These are phyloP conservation scores for Colletotrichum costaricense DNA, from an alignment of 2,329 filamentous ascomycete species.

Conservation along the genomic window DNA sequence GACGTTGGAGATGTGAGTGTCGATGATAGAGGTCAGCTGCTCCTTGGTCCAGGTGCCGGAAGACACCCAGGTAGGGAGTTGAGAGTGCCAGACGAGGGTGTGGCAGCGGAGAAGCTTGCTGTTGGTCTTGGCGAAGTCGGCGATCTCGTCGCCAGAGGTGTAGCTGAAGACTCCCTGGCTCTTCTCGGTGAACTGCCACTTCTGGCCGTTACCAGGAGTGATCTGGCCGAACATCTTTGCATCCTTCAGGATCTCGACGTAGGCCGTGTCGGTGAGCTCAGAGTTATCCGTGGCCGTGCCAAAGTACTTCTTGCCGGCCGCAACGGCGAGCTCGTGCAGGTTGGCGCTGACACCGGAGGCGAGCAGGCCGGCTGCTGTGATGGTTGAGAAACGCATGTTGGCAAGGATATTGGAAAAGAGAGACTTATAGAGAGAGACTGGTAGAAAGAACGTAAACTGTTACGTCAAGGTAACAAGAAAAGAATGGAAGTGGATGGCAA, in stretches of 20 bases:
- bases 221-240: conserved; percentile 73
- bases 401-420: neutral
- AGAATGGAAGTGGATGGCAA: conserved; percentile 18
- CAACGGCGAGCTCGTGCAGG: conserved; percentile 43
- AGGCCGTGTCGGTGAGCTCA: conserved; percentile 60
- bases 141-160: conserved; percentile 65
- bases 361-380: conserved; percentile 33
- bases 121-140: conserved; percentile 49
- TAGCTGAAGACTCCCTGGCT: conserved; percentile 67
- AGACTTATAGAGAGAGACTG: neutral
- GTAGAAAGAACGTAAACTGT: conserved; percentile 4
- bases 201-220: conserved; percentile 72
- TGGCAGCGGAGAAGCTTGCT: conserved; percentile 60
- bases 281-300: conserved; percentile 73
- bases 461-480: conserved; percentile 10
- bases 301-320: conserved; percentile 62
- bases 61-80: conserved; percentile 59
- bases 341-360: conserved; percentile 45
- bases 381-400: conserved; percentile 29
- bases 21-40: conserved; percentile 50
- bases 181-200: conserved; percentile 74
- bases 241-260: conserved; percentile 64
- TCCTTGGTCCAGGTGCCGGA: conserved; percentile 51
- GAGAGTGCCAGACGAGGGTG: conserved; percentile 54
- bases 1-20: conserved; percentile 62